Evolutionary conservation across 495 filamentous ascomycete genomes (phyloP).

Genomic region (Pyrenula massariospora): DNA sequence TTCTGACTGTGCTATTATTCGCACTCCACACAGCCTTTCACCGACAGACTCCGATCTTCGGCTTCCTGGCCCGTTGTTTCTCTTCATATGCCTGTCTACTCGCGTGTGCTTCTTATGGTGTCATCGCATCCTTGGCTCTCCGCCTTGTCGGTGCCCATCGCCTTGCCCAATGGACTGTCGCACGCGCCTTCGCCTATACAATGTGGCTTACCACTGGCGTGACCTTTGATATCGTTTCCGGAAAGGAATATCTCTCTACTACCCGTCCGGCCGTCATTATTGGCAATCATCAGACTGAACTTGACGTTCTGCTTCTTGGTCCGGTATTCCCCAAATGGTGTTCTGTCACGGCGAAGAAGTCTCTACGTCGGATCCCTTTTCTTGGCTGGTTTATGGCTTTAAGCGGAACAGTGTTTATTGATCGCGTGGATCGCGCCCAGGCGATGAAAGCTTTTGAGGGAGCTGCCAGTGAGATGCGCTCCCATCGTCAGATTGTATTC

Average conservation of each 20-base stretch:
- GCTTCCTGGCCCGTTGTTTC: constrained; percentile 62
- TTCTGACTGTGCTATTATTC: constrained; percentile 27
- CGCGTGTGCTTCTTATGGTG: constrained; percentile 63
- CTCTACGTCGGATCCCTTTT: constrained; percentile 68
- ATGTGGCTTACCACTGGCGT: constrained; percentile 71
- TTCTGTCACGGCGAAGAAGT: constrained; percentile 86
- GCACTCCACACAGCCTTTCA: constrained; percentile 47
- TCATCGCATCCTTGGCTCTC: constrained; percentile 58
- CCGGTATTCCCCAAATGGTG: constrained; percentile 80
- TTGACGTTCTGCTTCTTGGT: constrained; percentile 88
- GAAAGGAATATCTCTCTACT: constrained; percentile 46
- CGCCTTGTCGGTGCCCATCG: constrained; percentile 59
- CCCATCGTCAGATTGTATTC: constrained; percentile 71
- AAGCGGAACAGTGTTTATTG: constrained; percentile 86
- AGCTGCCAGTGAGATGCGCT: constrained; percentile 68
- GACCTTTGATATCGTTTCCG: constrained; percentile 62
- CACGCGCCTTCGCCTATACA: constrained; percentile 65
- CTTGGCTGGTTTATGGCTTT: constrained; percentile 95
- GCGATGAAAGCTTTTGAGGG: constrained; percentile 79
- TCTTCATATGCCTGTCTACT: constrained; percentile 57
- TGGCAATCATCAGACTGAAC: constrained; percentile 87
- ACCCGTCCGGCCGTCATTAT: constrained; percentile 81
- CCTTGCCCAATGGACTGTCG: constrained; percentile 77
- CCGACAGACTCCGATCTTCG: constrained; percentile 38
- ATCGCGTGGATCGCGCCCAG: constrained; percentile 67